Percentiles rank a stretch among this genome's conserved stretches.
phyloP scores from a whole-genome alignment of 495 filamentous ascomycete species.

The Xylaria telfairii region DNA sequence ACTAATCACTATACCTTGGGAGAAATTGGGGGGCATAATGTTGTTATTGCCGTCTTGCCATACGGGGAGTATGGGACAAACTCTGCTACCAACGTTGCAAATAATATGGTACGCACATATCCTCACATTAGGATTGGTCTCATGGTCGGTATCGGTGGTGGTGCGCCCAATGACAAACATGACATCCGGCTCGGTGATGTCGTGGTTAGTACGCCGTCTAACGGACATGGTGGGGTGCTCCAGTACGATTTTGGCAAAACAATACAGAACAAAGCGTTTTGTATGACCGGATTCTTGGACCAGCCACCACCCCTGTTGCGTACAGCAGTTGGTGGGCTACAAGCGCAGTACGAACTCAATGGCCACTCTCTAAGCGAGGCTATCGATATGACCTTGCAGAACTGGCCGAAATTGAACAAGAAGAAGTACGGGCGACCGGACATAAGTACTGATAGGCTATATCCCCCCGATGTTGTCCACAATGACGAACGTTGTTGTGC shows the following conservation, averaged over 20 bases:
- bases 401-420: too few relatives aligned
- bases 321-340: slow-evolving; percentile 28
- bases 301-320: slow-evolving; percentile 36
- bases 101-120: slow-evolving; percentile 50
- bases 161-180: slow-evolving; percentile 40
- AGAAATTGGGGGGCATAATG: slow-evolving; percentile 6
- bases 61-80: slow-evolving; percentile 49
- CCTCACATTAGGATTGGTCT: slow-evolving; percentile 46
- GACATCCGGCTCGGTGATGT: slow-evolving; percentile 55
- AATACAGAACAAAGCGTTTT: slow-evolving; percentile 26
- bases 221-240: slow-evolving; percentile 38
- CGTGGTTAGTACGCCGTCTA: slow-evolving; percentile 42
- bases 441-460: too few relatives aligned
- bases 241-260: slow-evolving; percentile 47
- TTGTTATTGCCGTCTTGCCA: slow-evolving; percentile 51
- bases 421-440: too few relatives aligned
- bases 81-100: slow-evolving; percentile 40
- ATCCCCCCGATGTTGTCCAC: too few relatives aligned
- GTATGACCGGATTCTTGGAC: slow-evolving; percentile 35
- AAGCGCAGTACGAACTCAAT: slow-evolving; percentile 9
- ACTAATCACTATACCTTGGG: slow-evolving; percentile 1
- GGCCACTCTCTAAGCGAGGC: background rate
- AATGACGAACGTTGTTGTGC: too few relatives aligned
- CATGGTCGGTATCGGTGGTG: slow-evolving; percentile 58
- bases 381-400: too few relatives aligned